phyloP scores from a whole-genome alignment of 495 filamentous ascomycete species.

The Cryomyces minteri region DNA sequence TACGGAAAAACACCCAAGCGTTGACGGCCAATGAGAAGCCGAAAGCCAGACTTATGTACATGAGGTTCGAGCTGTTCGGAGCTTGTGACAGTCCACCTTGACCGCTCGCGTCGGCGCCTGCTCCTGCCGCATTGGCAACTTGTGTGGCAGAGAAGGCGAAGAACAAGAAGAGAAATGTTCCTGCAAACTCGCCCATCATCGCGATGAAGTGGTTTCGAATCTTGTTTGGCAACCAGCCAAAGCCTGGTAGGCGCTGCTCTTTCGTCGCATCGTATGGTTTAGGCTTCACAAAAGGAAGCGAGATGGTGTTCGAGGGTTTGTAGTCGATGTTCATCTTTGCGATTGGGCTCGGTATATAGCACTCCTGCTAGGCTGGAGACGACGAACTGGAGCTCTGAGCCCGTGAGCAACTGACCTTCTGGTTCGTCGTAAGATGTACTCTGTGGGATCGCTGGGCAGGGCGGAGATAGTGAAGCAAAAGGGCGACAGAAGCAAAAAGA shows the following conservation, averaged over 20 bases:
- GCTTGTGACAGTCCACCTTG: slow-evolving; percentile 2
- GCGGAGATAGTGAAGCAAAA: no score
- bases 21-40: slow-evolving; percentile 15
- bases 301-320: slow-evolving; percentile 8
- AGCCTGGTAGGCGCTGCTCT: background rate
- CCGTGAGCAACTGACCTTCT: background rate
- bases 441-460: background rate
- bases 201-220: slow-evolving; percentile 15
- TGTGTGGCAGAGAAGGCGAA: slow-evolving; percentile 15
- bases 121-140: slow-evolving; percentile 12
- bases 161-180: slow-evolving; percentile 16
- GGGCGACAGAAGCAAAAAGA: no score
- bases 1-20: slow-evolving; percentile 17
- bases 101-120: slow-evolving; percentile 1
- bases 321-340: slow-evolving; percentile 6
- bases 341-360: no score
- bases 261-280: background rate
- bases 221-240: slow-evolving; percentile 11
- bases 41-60: slow-evolving; percentile 13
- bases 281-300: slow-evolving; percentile 7
- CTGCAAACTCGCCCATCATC: slow-evolving; percentile 15
- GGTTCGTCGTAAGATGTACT: background rate
- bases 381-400: background rate
- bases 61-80: slow-evolving; percentile 8
- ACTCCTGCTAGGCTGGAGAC: background rate